Base-by-base conservation (phyloP, 2,329 filamentous ascomycete species). In the Waltergamsia citrina region DNA sequence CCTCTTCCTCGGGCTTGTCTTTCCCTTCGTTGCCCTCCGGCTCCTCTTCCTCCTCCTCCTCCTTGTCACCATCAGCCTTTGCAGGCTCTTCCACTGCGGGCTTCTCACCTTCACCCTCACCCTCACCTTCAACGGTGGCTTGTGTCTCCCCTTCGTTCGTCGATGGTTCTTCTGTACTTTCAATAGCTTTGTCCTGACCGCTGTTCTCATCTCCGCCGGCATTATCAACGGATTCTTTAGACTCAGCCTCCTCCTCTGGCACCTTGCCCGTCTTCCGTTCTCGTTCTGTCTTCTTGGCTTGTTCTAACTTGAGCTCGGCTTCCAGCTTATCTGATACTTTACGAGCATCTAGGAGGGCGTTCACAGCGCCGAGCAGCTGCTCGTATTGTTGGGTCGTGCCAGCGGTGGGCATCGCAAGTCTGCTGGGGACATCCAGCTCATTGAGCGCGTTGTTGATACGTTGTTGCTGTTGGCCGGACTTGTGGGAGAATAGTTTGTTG, bases 301-400 rank as follows among this genome's bases (percentile, higher is more conserved):
- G 62, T 47, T 77, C 67, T 3, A 78, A 46, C 47, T 69, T 73
- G 45, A 85, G 70, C 57, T 90, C 84, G 10, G 67, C 73, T 41
- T 85, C 79, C 21, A 88, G 63, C 61, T 86, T 87, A 53, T 92
- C 85, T 12, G 71, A 68, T 19, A 82, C 59, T 61, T 88, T 90
- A 39, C 81, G 67, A 39, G 81, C 65, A 42, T 92, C 85, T 5
- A 92, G 67, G 18, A 92, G 60, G 23, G 67, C 62, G 35, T 77
- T 73, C 25, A 92, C 80, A 29, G 74, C 73, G n/a, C 57, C 61
- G 36, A 88, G 70, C 3, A 92, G 65, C 41, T 65, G 60, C 56
- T 90, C 85, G 48, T 84, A 90, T 40, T 77, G 71, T 32, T 74
- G 71, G 5, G 81, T 78, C 0, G 86, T 82, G 6, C 69, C 66